These are phyloP conservation scores for Blumeria hordei DNA, from an alignment of 2,329 filamentous ascomycete genomes.

Conservation along the genomic window DNA sequence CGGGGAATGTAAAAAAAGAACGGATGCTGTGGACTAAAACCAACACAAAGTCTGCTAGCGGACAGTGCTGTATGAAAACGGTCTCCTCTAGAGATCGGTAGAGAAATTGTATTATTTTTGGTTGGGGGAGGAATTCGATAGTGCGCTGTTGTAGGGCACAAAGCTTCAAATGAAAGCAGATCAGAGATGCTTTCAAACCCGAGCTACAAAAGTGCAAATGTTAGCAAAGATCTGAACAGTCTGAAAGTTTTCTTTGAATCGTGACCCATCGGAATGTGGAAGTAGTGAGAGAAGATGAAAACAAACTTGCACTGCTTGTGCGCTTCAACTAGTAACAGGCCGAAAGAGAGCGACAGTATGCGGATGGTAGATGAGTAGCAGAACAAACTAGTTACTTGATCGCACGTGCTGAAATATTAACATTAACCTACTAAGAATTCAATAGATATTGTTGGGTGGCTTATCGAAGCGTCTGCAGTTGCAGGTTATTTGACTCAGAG, in stretches of 20 bases:
- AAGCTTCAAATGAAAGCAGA: slow-evolving; percentile 8
- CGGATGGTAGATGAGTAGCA: slow-evolving; percentile 3
- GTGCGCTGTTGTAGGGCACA: slow-evolving; percentile 12
- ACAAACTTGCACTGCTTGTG: slow-evolving; percentile 3
- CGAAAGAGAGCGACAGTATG: slow-evolving; percentile 5
- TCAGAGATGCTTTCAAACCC: slow-evolving; percentile 7
- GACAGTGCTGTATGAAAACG: slow-evolving; percentile 7
- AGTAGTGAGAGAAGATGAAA: slow-evolving; percentile 8
- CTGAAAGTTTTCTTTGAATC: slow-evolving; percentile 6
- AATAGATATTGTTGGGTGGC: slow-evolving; percentile 12
- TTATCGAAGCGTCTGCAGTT: slow-evolving; percentile 15
- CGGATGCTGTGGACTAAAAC: not conserved
- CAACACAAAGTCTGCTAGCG: not conserved
- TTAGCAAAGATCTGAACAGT: slow-evolving; percentile 9
- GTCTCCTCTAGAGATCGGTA: not conserved
- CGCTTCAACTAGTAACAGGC: slow-evolving; percentile 8
- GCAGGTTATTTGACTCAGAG: slow-evolving; percentile 11
- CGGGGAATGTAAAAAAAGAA: slow-evolving; percentile 6
- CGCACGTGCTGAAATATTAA: slow-evolving; percentile 12
- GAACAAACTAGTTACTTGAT: slow-evolving; percentile 11
- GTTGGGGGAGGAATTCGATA: slow-evolving; percentile 4
- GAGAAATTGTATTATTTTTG: not conserved
- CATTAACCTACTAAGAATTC: slow-evolving; percentile 13
- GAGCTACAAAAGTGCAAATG: not conserved
- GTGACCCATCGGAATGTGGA: slow-evolving; percentile 9